Evolutionary conservation across 495 filamentous ascomycete species (phyloP).

Genomic region (Aspergillus leporis): DNA sequence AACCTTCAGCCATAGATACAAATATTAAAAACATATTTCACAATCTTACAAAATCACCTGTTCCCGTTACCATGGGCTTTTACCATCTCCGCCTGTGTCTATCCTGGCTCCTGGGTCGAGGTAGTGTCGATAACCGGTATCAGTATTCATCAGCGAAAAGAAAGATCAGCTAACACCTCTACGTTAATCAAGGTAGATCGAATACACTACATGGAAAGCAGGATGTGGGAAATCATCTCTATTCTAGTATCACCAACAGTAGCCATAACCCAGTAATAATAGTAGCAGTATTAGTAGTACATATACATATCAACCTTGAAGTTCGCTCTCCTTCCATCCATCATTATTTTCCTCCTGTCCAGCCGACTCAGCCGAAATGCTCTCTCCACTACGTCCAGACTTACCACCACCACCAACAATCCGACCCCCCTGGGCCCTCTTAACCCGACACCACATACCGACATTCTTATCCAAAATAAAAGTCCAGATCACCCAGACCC

Average conservation of each 20-base stretch:
- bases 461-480: slow-evolving; percentile 90
- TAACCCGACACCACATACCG: slow-evolving; percentile 88
- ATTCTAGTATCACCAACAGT: not conserved
- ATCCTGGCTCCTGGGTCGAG: too few relatives aligned
- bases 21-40: slow-evolving; percentile 2
- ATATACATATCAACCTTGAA: slow-evolving; percentile 38
- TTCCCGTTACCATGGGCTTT: not conserved
- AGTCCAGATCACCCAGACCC: slow-evolving; percentile 90
- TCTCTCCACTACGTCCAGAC: slow-evolving; percentile 47
- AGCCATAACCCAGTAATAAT: not conserved
- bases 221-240: slow-evolving; percentile 12
- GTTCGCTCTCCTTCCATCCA: slow-evolving; percentile 55
- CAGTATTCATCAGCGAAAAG: too few relatives aligned
- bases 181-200: not conserved
- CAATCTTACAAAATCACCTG: not conserved
- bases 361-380: slow-evolving; percentile 42
- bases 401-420: slow-evolving; percentile 53
- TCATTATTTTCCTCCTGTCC: slow-evolving; percentile 40
- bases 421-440: slow-evolving; percentile 80
- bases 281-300: not conserved
- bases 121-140: too few relatives aligned
- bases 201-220: not conserved
- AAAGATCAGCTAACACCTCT: not conserved
- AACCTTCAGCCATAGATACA: slow-evolving; percentile 3
- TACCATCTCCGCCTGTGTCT: not conserved